Evolutionary conservation across 1,139 yeast genomes (phyloP).

Genomic region (Casaregolazyma suthepensis): DNA sequence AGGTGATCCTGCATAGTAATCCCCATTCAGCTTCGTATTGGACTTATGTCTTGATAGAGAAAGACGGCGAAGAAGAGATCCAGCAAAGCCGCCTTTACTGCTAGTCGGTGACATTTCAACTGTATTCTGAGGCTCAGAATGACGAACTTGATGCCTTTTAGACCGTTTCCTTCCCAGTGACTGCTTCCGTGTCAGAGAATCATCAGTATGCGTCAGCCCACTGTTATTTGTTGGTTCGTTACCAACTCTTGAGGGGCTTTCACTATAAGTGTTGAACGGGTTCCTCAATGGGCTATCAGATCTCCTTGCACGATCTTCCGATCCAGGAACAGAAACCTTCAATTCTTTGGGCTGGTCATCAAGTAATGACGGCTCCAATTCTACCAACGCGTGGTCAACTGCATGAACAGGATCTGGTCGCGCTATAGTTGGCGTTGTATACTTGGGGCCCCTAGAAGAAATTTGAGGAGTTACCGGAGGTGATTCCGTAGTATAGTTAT

Average conservation of each 20-base stretch:
- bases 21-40: slow-evolving; percentile 1
- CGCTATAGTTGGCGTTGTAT: slow-evolving; percentile 12
- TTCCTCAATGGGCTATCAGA: slow-evolving; percentile 1
- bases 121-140: slow-evolving; percentile 7
- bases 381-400: slow-evolving; percentile 5
- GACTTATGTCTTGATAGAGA: slow-evolving; percentile 3
- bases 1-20: not conserved
- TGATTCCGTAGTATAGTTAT: not conserved
- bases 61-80: slow-evolving; percentile 5
- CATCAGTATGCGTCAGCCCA: not conserved
- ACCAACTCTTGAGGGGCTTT: not conserved
- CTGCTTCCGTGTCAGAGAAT: not conserved
- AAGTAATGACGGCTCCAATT: not conserved
- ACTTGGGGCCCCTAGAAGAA: not conserved
- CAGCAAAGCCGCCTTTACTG: slow-evolving; percentile 9
- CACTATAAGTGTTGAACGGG: slow-evolving; percentile 2
- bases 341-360: not conserved
- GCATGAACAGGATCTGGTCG: slow-evolving; percentile 19
- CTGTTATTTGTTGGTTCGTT: not conserved
- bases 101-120: not conserved
- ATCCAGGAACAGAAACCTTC: not conserved
- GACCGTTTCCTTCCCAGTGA: not conserved
- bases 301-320: not conserved
- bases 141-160: slow-evolving; percentile 1
- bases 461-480: not conserved